Conservation (phyloP, 768 basidiomycete genomes). For the Amanita phalloides region DNA sequence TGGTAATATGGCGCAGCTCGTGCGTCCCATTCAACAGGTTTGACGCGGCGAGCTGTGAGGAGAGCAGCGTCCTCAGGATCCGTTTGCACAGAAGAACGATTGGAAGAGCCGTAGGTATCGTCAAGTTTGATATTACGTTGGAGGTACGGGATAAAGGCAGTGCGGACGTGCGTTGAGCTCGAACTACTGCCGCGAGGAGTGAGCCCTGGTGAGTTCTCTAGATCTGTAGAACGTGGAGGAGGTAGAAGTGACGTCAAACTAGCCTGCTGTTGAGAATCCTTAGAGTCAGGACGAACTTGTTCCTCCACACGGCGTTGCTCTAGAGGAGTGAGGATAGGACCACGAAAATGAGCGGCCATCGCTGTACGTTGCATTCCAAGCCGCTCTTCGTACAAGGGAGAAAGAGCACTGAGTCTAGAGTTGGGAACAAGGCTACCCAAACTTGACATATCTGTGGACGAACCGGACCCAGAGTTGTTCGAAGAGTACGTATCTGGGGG, state of each 20-base stretch:
- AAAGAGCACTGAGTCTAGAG: constrained; percentile 27
- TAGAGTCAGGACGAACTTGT: constrained; percentile 20
- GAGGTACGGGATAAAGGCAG: constrained; percentile 7
- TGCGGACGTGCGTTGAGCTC: not conserved
- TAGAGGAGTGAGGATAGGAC: constrained; percentile 23
- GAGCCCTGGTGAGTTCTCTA: constrained; percentile 13
- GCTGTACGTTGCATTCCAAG: constrained; percentile 1
- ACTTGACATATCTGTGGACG: constrained; percentile 7
- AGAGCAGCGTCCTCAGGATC: constrained; percentile 37
- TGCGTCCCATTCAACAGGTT: constrained; percentile 26
- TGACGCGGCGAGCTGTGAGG: constrained; percentile 41
- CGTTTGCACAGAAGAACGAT: constrained; percentile 20
- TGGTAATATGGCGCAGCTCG: constrained; percentile 14
- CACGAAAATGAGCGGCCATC: constrained; percentile 20
- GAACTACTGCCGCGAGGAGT: not conserved
- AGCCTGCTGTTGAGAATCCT: constrained; percentile 13
- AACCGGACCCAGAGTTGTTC: constrained; percentile 2
- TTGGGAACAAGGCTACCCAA: constrained; percentile 22
- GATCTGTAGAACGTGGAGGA: constrained; percentile 25
- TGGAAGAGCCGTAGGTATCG: constrained; percentile 15
- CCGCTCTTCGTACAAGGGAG: constrained; percentile 18
- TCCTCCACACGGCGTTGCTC: constrained; percentile 27
- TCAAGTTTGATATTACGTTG: constrained; percentile 8
- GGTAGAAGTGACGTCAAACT: constrained; percentile 21
- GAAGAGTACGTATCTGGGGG: constrained; percentile 1